Base-by-base conservation (phyloP, 2,329 filamentous ascomycete genomes). In the Xylariomycetidae sp. region DNA sequence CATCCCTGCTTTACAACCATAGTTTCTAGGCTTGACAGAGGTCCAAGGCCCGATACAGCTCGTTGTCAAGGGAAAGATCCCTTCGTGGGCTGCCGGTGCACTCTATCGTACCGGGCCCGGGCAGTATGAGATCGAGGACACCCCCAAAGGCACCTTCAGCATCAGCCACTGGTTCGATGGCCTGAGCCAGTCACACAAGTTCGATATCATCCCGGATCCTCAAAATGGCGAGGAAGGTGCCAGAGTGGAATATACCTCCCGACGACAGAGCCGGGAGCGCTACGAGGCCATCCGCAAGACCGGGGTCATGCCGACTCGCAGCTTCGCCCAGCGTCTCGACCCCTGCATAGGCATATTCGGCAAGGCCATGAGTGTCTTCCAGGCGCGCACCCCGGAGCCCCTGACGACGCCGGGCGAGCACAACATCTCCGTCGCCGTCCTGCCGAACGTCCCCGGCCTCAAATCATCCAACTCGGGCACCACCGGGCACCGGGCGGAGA, bases 101-200 rank as follows among this genome's bases (percentile, higher is more conserved):
- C 67, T 92, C 1, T 90, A 82, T 56, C 74, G 86, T 16, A 88
- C 82, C 0, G 86, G 87, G 0, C 84, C 85, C 0, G 83, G 85
- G 1, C 69, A 74, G 17, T 76, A 73, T 54, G 71, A 72, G 23
- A 61, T 88, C 3, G 66, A 79, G n/a, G 55, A 62, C 27, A 78
- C 76, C 1, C 59, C 73, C 3, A 66, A 67, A 4, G 77, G 78
- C n/a, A 74, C 68, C 0, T 80, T 80, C 49, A 64, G 69, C 19
- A 67, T 81, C 10, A 74, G 70, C 1, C 85, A 92, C 56, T 92
- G 86, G 86, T 92, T 92, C 46, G 87, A 92, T 53, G 83, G 83
- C 5, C 78, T 88, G 38, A 73, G 77, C 3, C 75, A 85, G 35
- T 68, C 77, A 1, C 84, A 90, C 59, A 77, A 75, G 17, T 90